Evolutionary conservation across 768 basidiomycete genomes (phyloP).

Genomic region (Trametes cingulata): DNA sequence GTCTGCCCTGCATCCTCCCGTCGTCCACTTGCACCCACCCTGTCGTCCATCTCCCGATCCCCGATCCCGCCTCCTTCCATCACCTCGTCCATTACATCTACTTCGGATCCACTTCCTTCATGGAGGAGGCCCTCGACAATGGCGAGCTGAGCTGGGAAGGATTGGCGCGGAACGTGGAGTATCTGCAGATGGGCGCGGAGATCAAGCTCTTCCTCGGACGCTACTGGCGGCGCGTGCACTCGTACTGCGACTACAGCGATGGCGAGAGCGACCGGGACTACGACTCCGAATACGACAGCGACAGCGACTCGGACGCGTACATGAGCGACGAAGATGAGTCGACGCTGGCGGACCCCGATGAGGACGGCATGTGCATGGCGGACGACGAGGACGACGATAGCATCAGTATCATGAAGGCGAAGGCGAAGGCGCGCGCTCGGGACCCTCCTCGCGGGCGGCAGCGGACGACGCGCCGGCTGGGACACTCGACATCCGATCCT

Average conservation of each 20-base stretch:
- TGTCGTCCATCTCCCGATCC: conserved; percentile 70
- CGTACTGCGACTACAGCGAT: conserved; percentile 38
- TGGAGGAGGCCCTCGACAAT: conserved; percentile 66
- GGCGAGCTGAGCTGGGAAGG: conserved; percentile 82
- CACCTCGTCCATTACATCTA: conserved; percentile 81
- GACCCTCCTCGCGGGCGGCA: conserved; percentile 28
- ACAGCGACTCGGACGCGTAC: conserved; percentile 37
- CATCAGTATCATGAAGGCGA: conserved; percentile 19
- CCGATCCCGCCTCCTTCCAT: conserved; percentile 71
- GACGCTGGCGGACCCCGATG: conserved; percentile 21
- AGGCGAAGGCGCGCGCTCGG: conserved; percentile 15
- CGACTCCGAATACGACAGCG: conserved; percentile 41
- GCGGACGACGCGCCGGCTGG: conserved; percentile 30
- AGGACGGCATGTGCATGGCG: conserved; percentile 21
- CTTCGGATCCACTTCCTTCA: conserved; percentile 66
- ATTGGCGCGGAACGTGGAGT: conserved; percentile 86
- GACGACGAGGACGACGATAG: conserved; percentile 20
- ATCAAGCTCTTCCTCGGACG: conserved; percentile 76
- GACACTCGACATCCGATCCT: conserved; percentile 32
- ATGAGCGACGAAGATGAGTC: conserved; percentile 33
- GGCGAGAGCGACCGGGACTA: conserved; percentile 27
- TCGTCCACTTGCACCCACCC: conserved; percentile 61
- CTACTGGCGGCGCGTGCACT: conserved; percentile 61
- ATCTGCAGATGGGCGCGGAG: conserved; percentile 72
- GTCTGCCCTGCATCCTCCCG: conserved; percentile 60